A percentile compares a stretch with the other conserved stretches of the same genome.
Conservation (phyloP, 176 grass and related monocot species). For the Phyllostachys edulis region DNA sequence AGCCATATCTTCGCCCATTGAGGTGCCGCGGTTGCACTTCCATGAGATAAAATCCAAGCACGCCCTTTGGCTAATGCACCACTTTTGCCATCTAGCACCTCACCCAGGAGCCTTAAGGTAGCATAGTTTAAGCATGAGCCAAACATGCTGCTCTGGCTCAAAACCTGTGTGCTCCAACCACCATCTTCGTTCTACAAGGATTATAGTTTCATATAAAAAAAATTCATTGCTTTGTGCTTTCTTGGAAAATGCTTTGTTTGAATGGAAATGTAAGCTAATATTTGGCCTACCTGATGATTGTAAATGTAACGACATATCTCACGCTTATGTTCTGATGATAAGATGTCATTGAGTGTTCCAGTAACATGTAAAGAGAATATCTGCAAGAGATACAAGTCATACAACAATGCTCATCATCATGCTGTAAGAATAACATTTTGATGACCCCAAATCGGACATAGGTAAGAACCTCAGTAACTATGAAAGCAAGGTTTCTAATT, state of each 20-base stretch:
- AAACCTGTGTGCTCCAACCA: neutral
- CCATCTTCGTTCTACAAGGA: neutral
- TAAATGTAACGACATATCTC: neutral
- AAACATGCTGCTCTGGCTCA: neutral
- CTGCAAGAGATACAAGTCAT: too few relatives aligned
- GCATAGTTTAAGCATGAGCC: neutral
- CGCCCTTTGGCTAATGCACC: neutral
- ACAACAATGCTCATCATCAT: too few relatives aligned
- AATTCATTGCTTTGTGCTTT: too few relatives aligned
- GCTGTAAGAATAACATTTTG: too few relatives aligned
- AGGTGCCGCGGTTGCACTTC: conserved; percentile 34
- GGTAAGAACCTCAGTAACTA: too few relatives aligned
- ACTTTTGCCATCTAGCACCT: neutral
- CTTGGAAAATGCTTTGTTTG: too few relatives aligned
- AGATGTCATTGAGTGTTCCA: too few relatives aligned
- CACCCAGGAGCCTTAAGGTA: neutral
- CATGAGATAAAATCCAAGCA: conserved; percentile 31
- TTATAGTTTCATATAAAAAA: neutral
- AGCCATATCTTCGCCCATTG: conserved; percentile 54
- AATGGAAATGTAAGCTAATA: too few relatives aligned
- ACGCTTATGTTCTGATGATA: too few relatives aligned
- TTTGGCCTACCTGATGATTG: neutral
- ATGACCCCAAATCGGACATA: too few relatives aligned
- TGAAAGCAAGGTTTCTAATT: too few relatives aligned
- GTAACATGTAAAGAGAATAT: too few relatives aligned